Percentiles rank a stretch among this genome's conserved stretches.
Evolutionary conservation across 257 asterid genomes (phyloP).

Genomic region (Jasminum sambac): DNA sequence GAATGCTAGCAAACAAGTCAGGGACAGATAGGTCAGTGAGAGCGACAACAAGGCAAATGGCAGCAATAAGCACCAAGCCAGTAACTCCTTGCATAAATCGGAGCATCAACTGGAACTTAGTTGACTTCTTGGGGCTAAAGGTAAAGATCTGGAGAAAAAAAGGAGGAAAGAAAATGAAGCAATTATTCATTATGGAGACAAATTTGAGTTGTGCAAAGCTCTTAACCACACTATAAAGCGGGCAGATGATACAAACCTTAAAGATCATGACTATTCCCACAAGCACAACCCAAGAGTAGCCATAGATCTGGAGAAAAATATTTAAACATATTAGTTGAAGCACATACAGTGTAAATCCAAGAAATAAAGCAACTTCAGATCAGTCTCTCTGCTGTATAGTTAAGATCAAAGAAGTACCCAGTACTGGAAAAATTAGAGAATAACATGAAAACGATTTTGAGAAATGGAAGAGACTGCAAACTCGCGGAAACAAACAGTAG

Average conservation of each 20-base stretch:
- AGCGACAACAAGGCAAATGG: constrained; percentile 66
- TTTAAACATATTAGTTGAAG: constrained; percentile 16
- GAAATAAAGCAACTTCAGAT: not conserved
- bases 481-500: not conserved
- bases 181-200: constrained; percentile 13
- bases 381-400: not conserved
- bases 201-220: not conserved
- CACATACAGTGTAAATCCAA: not conserved
- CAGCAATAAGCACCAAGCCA: constrained; percentile 79
- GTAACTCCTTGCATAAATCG: constrained; percentile 92
- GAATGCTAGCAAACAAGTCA: constrained; percentile 90
- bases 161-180: constrained; percentile 10
- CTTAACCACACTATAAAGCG: constrained; percentile 4
- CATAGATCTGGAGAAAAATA: constrained; percentile 57
- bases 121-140: constrained; percentile 75
- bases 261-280: constrained; percentile 76
- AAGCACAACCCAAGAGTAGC: constrained; percentile 92
- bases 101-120: constrained; percentile 85
- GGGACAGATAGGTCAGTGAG: constrained; percentile 65
- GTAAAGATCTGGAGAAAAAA: constrained; percentile 65
- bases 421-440: not conserved
- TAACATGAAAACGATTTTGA: not conserved
- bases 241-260: constrained; percentile 55
- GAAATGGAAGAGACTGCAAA: not conserved
- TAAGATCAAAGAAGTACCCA: not conserved